Evolutionary conservation across 768 basidiomycete genomes (phyloP), one percentile per base, ranked within the genome.

Genomic region (Pulveroboletus frians): DNA sequence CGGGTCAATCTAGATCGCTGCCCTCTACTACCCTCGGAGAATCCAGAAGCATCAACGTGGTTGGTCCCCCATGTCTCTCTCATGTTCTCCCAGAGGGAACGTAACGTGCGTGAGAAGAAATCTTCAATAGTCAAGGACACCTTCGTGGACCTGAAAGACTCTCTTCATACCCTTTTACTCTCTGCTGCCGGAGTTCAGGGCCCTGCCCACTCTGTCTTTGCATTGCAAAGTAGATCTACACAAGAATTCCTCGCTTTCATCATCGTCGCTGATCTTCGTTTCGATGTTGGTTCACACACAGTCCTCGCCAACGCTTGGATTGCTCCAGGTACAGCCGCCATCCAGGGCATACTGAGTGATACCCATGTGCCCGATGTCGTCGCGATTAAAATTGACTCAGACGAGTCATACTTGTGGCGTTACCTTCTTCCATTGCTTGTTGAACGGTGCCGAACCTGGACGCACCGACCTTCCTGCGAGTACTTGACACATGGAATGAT

Each of bases 371-470:
- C 5, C 4, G 43, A 18, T n/a, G 40, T 57, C 43, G 47, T 56
- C 14, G 18, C 29, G 15, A 53, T 65, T 32, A 53, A 50, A 39
- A 30, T 60, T 0, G 56, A 61, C 29, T 11, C 30, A n/a, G 38
- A 55, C 15, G 63, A 64, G 50, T 38, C 48, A 26, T 53, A 53
- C 21, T 71, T 69, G 1, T 83, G 80, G 82, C 74, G 74, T 40
- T 68, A 74, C 46, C 69, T 81, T 23, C 59, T 83, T 2, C 80
- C 80, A 4, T 65, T 68, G 7, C 55, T 78, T 27, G 72, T 71
- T 3, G 82, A 83, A 57, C 73, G 78, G 34, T 80, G 79, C 49
- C 73, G 78, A 21, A 70, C 65, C 0, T 83, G 80, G 80, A 56
- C 61, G 9, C 81, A 84, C 57, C 56, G 49, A 14, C 31, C 58